Conservation (phyloP, 2,329 filamentous ascomycete species). For the Penicillium sp. region DNA sequence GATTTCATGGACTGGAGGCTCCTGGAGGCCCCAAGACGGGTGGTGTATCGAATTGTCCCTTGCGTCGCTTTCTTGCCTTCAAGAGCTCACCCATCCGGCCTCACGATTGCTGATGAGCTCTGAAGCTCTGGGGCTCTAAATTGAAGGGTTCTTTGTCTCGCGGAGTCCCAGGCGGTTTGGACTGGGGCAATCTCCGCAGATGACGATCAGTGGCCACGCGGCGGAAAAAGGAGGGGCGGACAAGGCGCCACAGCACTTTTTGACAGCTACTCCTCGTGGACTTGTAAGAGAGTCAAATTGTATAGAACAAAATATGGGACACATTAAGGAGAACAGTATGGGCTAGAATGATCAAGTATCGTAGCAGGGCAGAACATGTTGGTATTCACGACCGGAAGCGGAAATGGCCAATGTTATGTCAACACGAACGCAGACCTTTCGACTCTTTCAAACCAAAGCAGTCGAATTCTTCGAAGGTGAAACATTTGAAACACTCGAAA, state of each 20-base stretch:
- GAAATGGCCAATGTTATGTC: neutral
- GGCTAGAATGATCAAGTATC: too few species aligned
- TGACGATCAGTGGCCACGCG: conserved; percentile 23
- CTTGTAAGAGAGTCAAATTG: too few species aligned
- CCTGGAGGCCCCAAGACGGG: conserved; percentile 1
- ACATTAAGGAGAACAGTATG: too few species aligned
- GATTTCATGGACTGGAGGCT: conserved; percentile 24
- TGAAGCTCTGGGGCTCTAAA: neutral
- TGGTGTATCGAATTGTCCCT: conserved; percentile 14
- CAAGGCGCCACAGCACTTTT: conserved; percentile 5
- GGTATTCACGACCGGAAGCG: neutral
- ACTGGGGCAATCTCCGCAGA: conserved; percentile 21
- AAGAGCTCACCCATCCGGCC: conserved; percentile 21
- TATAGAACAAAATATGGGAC: too few species aligned
- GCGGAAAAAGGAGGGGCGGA: conserved; percentile 24
- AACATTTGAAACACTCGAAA: neutral
- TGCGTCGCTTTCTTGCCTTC: conserved; percentile 16
- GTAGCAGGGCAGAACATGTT: too few species aligned
- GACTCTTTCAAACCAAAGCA: too few species aligned
- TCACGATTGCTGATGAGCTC: conserved; percentile 1
- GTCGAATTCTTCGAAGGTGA: too few species aligned
- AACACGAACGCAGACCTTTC: conserved; percentile 2
- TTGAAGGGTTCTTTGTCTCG: neutral
- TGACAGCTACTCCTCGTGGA: too few species aligned
- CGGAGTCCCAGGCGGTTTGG: conserved; percentile 10